Conservation (phyloP, 495 filamentous ascomycete species). For the Penicillium desertorum region DNA sequence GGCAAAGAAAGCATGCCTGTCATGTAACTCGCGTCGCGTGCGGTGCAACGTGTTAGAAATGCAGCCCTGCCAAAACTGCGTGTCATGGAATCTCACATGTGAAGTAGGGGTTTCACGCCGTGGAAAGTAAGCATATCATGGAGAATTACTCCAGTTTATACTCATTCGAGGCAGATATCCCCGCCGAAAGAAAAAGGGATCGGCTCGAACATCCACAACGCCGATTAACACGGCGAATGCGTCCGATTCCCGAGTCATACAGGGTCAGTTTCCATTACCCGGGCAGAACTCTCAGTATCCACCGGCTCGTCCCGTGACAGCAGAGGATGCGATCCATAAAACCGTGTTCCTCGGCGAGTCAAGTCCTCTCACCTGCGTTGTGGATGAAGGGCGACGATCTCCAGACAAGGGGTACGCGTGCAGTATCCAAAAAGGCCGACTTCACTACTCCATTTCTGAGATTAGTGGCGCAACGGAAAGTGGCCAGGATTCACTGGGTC, state of each 20-base stretch:
- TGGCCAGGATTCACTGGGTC: slow-evolving; percentile 16
- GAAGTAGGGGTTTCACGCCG: slow-evolving; percentile 45
- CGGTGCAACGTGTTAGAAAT: slow-evolving; percentile 47
- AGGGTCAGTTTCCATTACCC: slow-evolving; percentile 3
- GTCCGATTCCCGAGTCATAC: neutral
- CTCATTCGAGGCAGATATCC: slow-evolving; percentile 28
- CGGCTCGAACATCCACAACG: slow-evolving; percentile 4
- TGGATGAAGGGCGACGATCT: slow-evolving; percentile 36
- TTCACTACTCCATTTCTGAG: slow-evolving; percentile 40
- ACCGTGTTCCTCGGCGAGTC: slow-evolving; percentile 46
- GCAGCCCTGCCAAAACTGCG: slow-evolving; percentile 48
- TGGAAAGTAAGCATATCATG: slow-evolving; percentile 38
- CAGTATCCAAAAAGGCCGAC: slow-evolving; percentile 28
- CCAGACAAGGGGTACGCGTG: slow-evolving; percentile 31
- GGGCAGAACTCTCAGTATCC: slow-evolving; percentile 9
- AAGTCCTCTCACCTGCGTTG: slow-evolving; percentile 42
- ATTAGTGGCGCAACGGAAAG: slow-evolving; percentile 13
- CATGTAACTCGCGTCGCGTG: slow-evolving; percentile 48
- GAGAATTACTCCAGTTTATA: neutral
- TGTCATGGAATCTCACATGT: slow-evolving; percentile 38
- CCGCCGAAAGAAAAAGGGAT: slow-evolving; percentile 25
- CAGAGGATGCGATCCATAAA: slow-evolving; percentile 24
- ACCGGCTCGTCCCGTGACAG: slow-evolving; percentile 7
- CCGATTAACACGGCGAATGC: neutral
- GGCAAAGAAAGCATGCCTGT: slow-evolving; percentile 46